Conservation (phyloP, 192 early-diverging fungal species). For the Funneliformis geosporum region DNA sequence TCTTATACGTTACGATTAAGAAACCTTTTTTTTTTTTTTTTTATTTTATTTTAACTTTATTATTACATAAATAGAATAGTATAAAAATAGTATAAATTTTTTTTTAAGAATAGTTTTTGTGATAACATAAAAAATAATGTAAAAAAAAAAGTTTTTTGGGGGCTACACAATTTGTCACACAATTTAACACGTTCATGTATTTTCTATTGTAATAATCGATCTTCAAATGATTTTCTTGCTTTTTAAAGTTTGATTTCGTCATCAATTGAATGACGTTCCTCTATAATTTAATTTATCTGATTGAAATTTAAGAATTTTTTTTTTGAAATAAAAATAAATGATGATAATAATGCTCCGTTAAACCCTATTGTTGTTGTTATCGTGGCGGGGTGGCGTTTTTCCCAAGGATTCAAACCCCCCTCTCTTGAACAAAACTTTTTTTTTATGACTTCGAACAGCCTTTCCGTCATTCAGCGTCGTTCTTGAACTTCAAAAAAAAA, state of each 20-base stretch:
- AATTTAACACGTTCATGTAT: slow-evolving; percentile 1
- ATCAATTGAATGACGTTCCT: slow-evolving; percentile 10
- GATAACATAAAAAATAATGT: background rate
- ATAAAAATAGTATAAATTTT: slow-evolving; percentile 2
- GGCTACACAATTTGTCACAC: background rate
- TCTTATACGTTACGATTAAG: background rate
- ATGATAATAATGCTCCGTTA: background rate
- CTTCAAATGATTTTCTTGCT: slow-evolving; percentile 7
- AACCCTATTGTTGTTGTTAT: slow-evolving; percentile 6
- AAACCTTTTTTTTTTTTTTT: slow-evolving; percentile 16
- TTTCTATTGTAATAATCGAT: background rate
- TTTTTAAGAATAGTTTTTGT: background rate
- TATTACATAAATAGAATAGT: background rate
- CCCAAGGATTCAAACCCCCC: slow-evolving; percentile 6
- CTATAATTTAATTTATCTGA: slow-evolving; percentile 17
- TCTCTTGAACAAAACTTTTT: background rate
- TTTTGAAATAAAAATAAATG: too few species aligned
- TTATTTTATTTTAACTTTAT: background rate
- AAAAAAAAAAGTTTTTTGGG: background rate
- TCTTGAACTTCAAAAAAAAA: slow-evolving; percentile 7
- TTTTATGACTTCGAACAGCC: background rate
- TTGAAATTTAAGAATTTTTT: background rate
- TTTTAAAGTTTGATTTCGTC: slow-evolving; percentile 26
- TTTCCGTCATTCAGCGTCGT: slow-evolving; percentile 15
- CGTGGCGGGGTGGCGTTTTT: slow-evolving; percentile 28